Evolutionary conservation across 306 rosid genomes (phyloP), one percentile per base, ranked within the genome.

Genomic region (Gynostemma pentaphyllum): DNA sequence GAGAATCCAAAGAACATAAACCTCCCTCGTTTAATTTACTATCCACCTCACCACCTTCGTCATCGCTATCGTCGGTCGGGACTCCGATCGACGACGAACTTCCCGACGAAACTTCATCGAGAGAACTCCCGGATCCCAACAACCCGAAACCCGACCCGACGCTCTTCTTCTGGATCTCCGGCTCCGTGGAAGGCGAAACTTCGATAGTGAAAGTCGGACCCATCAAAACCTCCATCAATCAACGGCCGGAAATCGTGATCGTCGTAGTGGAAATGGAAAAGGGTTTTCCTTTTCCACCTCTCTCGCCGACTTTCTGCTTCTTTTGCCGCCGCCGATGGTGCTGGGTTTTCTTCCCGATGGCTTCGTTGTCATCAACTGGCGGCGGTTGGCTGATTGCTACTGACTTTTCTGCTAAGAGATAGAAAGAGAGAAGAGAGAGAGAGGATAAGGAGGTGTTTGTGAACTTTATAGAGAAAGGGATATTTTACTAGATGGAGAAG

Each of bases 81-180:
- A 23, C 62, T 21, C 70, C 70, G 39, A 67, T 67, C 70, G 70
- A 67, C 49, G 70, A 67, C 62, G 70, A 67, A n/a, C 23, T 32
- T 21, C 9, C 70, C n/a, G 70, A 49, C 12, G 57, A 46, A 27
- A 19, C 57, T 51, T 67, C 62, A 18, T 41, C 70, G 30, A 27
- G 45, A 28, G 47, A 40, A 5, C 56, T 67, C 23, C 36, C 47
- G 34, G 48, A 37, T 48, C 70, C 61, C 21, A 57, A 47, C 13
- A 5, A 11, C 42, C 9, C 14, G 12, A 27, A 27, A 30, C 70
- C 62, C 49, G 36, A 9, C 36, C 9, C 62, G 11, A 5, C 19
- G 8, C n/a, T 30, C 6, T n/a, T n/a, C n/a, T n/a, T 51, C 36
- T 51, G 37, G 28, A 34, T 10, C 19, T 64, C 26, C 29, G 45